Percentiles rank a stretch among this genome's conserved stretches.
Evolutionary conservation across 179 eudicot species (phyloP).

Genomic region (Heliamphora pulchella): DNA sequence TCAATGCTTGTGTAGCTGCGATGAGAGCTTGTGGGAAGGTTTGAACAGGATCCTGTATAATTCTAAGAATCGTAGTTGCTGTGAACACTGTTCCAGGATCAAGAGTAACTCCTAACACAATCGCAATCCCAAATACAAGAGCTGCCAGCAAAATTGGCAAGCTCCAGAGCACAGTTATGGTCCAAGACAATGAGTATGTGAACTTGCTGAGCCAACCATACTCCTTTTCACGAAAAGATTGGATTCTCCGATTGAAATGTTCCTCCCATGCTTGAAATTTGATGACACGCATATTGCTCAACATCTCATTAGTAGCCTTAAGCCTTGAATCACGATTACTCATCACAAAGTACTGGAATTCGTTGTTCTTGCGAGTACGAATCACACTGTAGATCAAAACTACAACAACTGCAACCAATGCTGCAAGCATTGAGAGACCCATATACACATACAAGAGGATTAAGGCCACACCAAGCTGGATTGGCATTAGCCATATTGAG

Average conservation of each 20-base stretch:
- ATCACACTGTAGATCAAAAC: slow-evolving; percentile 35
- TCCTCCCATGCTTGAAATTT: slow-evolving; percentile 97
- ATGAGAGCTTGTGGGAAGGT: slow-evolving; percentile 76
- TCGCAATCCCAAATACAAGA: slow-evolving; percentile 51
- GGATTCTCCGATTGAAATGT: slow-evolving; percentile 52
- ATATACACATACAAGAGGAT: slow-evolving; percentile 46
- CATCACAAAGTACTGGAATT: slow-evolving; percentile 56
- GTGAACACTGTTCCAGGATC: slow-evolving; percentile 76
- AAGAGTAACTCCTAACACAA: slow-evolving; percentile 43
- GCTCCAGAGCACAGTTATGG: slow-evolving; percentile 59
- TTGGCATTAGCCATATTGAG: slow-evolving; percentile 72
- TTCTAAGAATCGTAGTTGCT: slow-evolving; percentile 53
- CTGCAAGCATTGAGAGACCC: slow-evolving; percentile 48
- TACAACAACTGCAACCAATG: slow-evolving; percentile 37
- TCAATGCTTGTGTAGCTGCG: slow-evolving; percentile 63
- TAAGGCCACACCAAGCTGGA: slow-evolving; percentile 55
- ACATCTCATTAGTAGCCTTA: slow-evolving; percentile 79
- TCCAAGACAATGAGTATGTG: slow-evolving; percentile 42
- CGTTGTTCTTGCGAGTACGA: slow-evolving; percentile 38
- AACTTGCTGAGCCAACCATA: slow-evolving; percentile 64
- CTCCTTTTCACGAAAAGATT: slow-evolving; percentile 44
- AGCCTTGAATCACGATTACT: slow-evolving; percentile 57
- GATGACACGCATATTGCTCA: slow-evolving; percentile 77
- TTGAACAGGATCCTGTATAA: slow-evolving; percentile 70
- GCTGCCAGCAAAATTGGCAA: slow-evolving; percentile 47